Evolutionary conservation across 176 grass and related monocot species (phyloP), one percentile per base, ranked within the genome.

Genomic region (Avena atlantica): DNA sequence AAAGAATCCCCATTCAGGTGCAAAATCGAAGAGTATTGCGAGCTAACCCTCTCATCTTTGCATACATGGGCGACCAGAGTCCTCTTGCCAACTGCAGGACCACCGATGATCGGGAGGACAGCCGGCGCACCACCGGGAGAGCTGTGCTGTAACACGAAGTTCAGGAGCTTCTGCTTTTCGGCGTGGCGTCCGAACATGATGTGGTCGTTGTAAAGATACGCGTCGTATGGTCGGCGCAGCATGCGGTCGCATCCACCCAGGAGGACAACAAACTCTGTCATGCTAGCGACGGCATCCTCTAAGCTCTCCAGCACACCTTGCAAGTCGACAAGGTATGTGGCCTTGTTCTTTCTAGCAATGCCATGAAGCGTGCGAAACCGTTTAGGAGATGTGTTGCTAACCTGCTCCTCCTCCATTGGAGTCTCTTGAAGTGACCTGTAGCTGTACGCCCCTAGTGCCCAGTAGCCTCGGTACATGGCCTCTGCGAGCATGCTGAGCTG

Each of bases 381-480:
- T n/a, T 59, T 78, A 21, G 53, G 52, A 4, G 29, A 42, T 21
- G 53, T 21, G 29, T 21, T 13, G 53, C 53, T 8, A 9, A 78
- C 76, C 29, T 4, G 42, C 11, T 45, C 75, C 9, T 13, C 55
- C 19, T 21, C 45, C 44, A 73, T 3, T n/a, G 20, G 0, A 14
- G 70, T 36, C 64, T 73, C 70, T 50, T 25, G 20, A 4, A 52
- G n/a, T 9, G 45, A 52, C 23, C 7, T 53, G 48, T 76, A 76
- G 3, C 23, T 4, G 73, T 9, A 52, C 1, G 73, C 73, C 23
- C 73, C 73, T 52, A 76, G 23, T 29, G 48, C 73, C n/a, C 37
- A 56, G 9, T 79, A 79, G 10, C 81, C 49, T 8, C 7, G 50
- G 67, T 72, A 83, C 81, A 83, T 83, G 19, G 51, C 81, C 2